Evolutionary conservation across 2,329 filamentous ascomycete genomes (phyloP).

Genomic region (Penicillium hesseltinei): DNA sequence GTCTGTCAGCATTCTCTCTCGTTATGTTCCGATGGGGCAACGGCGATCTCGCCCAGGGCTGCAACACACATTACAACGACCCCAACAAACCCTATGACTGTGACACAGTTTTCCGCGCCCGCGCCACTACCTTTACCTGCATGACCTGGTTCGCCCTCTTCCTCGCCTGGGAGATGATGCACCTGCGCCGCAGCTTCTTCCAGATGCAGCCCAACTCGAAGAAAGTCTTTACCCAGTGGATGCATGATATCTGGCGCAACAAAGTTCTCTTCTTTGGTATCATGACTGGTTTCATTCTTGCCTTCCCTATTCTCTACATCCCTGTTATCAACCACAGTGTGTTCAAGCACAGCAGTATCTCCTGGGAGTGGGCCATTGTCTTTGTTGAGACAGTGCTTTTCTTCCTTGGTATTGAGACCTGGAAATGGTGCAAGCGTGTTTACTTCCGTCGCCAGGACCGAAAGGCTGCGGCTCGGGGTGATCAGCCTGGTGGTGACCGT

Average conservation of each 20-base stretch:
- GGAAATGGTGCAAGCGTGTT: slow-evolving; percentile 65
- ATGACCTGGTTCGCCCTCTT: slow-evolving; percentile 76
- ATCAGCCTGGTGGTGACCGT: slow-evolving; percentile 8
- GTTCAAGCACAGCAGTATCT: slow-evolving; percentile 65
- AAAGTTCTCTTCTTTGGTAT: slow-evolving; percentile 69
- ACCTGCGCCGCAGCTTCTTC: slow-evolving; percentile 72
- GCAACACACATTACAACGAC: slow-evolving; percentile 57
- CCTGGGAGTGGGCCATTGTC: slow-evolving; percentile 69
- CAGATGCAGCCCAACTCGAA: slow-evolving; percentile 65
- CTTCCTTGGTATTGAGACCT: slow-evolving; percentile 62
- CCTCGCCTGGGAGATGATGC: slow-evolving; percentile 75
- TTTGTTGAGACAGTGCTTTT: slow-evolving; percentile 62
- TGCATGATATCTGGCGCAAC: slow-evolving; percentile 67
- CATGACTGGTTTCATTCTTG: slow-evolving; percentile 55
- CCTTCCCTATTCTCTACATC: slow-evolving; percentile 65
- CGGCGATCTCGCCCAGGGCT: slow-evolving; percentile 58
- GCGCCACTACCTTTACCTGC: slow-evolving; percentile 70
- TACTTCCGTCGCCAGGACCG: slow-evolving; percentile 45
- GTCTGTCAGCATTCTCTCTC: slow-evolving; percentile 61
- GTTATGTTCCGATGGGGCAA: slow-evolving; percentile 63
- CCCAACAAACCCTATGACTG: slow-evolving; percentile 44
- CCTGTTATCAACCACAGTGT: slow-evolving; percentile 64
- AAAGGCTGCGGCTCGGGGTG: slow-evolving; percentile 11
- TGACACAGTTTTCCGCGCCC: slow-evolving; percentile 66
- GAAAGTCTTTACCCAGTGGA: slow-evolving; percentile 64